phyloP scores from a whole-genome alignment of 805 yeast species.

The Kodamaea kaohsiungensis region DNA sequence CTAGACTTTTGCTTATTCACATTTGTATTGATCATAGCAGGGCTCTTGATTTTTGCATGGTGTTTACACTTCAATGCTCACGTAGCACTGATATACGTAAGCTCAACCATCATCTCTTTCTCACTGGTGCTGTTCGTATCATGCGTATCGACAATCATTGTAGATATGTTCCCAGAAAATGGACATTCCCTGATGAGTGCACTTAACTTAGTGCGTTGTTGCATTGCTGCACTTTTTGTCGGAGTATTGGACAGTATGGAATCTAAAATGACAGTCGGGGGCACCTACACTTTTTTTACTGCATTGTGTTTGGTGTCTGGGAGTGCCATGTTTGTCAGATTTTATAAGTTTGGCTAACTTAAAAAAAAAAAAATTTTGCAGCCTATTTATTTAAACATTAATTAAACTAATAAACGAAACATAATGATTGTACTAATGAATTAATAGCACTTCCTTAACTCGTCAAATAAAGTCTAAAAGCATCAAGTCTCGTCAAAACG shows the following conservation, averaged over 20 bases:
- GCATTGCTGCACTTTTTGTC: conserved; percentile 64
- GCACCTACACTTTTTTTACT: conserved; percentile 72
- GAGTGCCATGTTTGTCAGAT: neutral
- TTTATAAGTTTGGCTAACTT: neutral
- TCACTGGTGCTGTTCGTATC: conserved; percentile 58
- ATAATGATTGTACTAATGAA: no score
- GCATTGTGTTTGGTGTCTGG: conserved; percentile 35
- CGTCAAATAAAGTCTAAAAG: neutral
- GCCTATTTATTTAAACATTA: neutral
- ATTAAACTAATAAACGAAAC: no score
- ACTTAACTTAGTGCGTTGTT: conserved; percentile 75
- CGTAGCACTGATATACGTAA: conserved; percentile 56
- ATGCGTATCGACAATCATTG: conserved; percentile 61
- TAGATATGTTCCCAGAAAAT: conserved; percentile 68
- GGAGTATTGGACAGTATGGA: conserved; percentile 68
- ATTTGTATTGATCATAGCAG: conserved; percentile 12
- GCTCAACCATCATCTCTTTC: conserved; percentile 56
- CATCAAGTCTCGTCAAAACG: no score
- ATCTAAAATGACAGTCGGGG: conserved; percentile 60
- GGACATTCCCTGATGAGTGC: conserved; percentile 75
- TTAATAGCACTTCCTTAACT: no score
- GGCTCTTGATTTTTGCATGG: conserved; percentile 70
- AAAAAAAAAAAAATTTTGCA: neutral
- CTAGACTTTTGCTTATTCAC: conserved; percentile 18
- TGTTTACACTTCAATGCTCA: conserved; percentile 50